Evolutionary conservation across 345 rosid species (phyloP), one percentile per base, ranked within the genome.

Genomic region (Microcos paniculata): DNA sequence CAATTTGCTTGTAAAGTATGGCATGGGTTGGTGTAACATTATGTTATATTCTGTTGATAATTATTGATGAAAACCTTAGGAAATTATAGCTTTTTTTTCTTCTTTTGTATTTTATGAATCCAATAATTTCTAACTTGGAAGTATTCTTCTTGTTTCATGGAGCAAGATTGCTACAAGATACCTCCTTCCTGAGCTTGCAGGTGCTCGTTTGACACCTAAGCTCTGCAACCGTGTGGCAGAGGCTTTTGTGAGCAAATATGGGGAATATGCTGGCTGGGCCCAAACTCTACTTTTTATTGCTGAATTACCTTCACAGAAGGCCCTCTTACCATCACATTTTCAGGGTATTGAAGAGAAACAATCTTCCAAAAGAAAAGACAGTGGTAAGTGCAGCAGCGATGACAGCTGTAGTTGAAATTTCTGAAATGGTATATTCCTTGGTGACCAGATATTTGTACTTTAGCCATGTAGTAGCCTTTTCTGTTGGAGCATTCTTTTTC

Each of bases 181-280:
- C 85, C 93, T 93, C 70, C 80, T 93, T 18, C 99, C 98, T 18
- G 96, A 95, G 74, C 93, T 95, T 79, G 92, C 91, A 40, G 93
- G 94, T 81, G 79, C 90, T 21, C 90, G 91, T 35, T 85, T 91
- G 66, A 93, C 97, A 5, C 79, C 82, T 70, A 93, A 91, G 85
- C 90, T 91, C 70, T 83, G 86, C 80, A 66, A 77, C 77, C 83
- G 83, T 77, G 99, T 95, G 62, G 91, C 96, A 23, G 96, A 91
- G 82, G 98, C 98, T n/a, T 95, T 93, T 84, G 98, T 91, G 81
- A 84, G 81, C 78, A 95, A 88, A 78, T 95, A 95, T 75, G 98
- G 97, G 16, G 89, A 87, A 72, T 90, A 91, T 87, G 98, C 99
- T 70, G 99, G 97, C 73, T 93, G 98, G 97, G 99, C 99, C 62